Conservation (phyloP, 257 asterid species). For the Eucommia ulmoides region DNA sequence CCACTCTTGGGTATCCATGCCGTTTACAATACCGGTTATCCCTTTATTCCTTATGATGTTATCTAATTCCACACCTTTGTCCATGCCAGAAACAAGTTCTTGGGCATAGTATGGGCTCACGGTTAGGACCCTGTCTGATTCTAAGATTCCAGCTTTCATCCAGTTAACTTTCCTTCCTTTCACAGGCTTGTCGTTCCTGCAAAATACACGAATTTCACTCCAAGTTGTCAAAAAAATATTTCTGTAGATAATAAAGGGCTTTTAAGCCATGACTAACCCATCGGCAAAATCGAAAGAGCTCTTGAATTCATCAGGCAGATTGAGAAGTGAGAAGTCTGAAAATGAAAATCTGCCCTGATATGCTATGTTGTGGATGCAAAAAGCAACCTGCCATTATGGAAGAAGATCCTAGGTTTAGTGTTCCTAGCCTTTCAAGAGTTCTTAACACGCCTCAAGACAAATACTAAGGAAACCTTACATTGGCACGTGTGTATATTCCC, state of each 20-base stretch:
- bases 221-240: not conserved
- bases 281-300: slow-evolving; percentile 87
- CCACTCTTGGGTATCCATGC: slow-evolving; percentile 96
- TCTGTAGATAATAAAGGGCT: not conserved
- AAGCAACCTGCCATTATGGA: slow-evolving; percentile 81
- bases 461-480: slow-evolving; percentile 25
- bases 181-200: slow-evolving; percentile 66
- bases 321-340: slow-evolving; percentile 67
- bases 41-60: slow-evolving; percentile 31
- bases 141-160: slow-evolving; percentile 90
- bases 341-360: slow-evolving; percentile 84
- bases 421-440: no score
- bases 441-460: no score
- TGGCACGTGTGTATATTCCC: slow-evolving; percentile 71
- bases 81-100: slow-evolving; percentile 66
- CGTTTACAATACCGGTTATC: slow-evolving; percentile 64
- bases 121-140: slow-evolving; percentile 51
- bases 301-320: slow-evolving; percentile 61
- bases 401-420: no score
- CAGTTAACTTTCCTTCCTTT: slow-evolving; percentile 93
- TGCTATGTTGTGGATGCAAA: slow-evolving; percentile 98
- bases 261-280: slow-evolving; percentile 38
- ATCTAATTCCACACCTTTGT: slow-evolving; percentile 84
- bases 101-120: slow-evolving; percentile 88
- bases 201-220: slow-evolving; percentile 6